A percentile compares a stretch with the other conserved stretches of the same genome.
Conservation (phyloP, 257 asterid species). For the Nyctanthes arbortristis region DNA sequence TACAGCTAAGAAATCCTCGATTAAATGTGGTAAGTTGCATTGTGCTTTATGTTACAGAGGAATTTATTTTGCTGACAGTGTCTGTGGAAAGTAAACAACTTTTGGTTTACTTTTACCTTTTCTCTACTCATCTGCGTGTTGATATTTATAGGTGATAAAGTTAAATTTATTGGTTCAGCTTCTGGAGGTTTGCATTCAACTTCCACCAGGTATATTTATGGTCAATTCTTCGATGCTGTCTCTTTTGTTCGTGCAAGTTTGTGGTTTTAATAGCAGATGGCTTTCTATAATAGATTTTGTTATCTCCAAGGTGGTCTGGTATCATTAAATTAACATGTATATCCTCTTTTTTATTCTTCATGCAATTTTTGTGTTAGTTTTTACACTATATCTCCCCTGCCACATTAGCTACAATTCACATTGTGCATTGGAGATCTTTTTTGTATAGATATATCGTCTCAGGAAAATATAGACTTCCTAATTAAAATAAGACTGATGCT, state of each 20-base stretch:
- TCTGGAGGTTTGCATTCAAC: conserved; percentile 53
- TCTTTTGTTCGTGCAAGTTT: not conserved
- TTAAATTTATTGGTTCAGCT: conserved; percentile 69
- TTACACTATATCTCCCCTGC: too few species aligned
- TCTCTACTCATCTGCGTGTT: conserved; percentile 20
- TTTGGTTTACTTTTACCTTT: conserved; percentile 14
- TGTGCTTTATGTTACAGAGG: conserved; percentile 16
- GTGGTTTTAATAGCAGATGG: not conserved
- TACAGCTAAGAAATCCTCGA: conserved; percentile 46
- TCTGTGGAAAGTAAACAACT: conserved; percentile 3
- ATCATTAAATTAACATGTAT: not conserved
- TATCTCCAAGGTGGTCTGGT: conserved; percentile 10
- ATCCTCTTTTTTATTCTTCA: too few species aligned
- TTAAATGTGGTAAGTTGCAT: conserved; percentile 49
- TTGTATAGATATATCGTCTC: too few species aligned
- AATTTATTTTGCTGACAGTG: conserved; percentile 15
- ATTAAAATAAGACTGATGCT: too few species aligned
- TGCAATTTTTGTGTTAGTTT: not conserved
- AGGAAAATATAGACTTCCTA: too few species aligned
- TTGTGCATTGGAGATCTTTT: too few species aligned
- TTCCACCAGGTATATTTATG: conserved; percentile 50
- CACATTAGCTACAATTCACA: too few species aligned
- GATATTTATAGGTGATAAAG: conserved; percentile 69
- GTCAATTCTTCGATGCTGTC: not conserved
- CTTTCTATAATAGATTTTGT: not conserved